Conservation (phyloP, 129 eudicot species). For the Calendula officinalis region DNA sequence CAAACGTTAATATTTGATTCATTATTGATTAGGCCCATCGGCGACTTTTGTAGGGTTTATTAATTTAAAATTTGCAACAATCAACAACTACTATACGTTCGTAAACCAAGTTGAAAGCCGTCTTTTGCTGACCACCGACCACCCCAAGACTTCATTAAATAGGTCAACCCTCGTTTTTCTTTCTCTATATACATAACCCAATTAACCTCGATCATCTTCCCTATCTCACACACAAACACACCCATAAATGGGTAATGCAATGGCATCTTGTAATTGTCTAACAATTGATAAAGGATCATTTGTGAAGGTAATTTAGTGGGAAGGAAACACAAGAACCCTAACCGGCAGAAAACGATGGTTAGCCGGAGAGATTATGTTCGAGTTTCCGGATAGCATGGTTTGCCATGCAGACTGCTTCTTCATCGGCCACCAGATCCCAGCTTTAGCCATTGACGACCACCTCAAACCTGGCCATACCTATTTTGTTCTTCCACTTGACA, state of each 20-base stretch:
- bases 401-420: conserved; percentile 67
- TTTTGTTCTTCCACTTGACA: conserved; percentile 64
- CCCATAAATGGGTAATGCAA: conserved; percentile 42
- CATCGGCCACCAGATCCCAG: conserved; percentile 58
- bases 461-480: conserved; percentile 50
- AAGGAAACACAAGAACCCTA: conserved; percentile 40
- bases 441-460: conserved; percentile 47
- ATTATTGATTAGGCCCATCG: not conserved
- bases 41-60: not conserved
- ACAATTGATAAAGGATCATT: not conserved
- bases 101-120: conserved; percentile 1
- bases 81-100: not conserved
- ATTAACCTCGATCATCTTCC: conserved; percentile 2
- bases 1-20: not conserved
- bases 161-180: conserved; percentile 15
- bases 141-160: conserved; percentile 7
- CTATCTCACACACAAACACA: not conserved
- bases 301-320: conserved; percentile 41
- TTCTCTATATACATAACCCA: not conserved
- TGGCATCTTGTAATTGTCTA: conserved; percentile 19
- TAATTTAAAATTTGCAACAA: not conserved
- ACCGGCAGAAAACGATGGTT: conserved; percentile 19
- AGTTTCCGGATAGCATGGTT: conserved; percentile 71
- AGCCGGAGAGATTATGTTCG: conserved; percentile 92
- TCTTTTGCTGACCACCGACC: conserved; percentile 21